Conservation (phyloP, 306 rosid genomes). For the Trifolium repens region DNA sequence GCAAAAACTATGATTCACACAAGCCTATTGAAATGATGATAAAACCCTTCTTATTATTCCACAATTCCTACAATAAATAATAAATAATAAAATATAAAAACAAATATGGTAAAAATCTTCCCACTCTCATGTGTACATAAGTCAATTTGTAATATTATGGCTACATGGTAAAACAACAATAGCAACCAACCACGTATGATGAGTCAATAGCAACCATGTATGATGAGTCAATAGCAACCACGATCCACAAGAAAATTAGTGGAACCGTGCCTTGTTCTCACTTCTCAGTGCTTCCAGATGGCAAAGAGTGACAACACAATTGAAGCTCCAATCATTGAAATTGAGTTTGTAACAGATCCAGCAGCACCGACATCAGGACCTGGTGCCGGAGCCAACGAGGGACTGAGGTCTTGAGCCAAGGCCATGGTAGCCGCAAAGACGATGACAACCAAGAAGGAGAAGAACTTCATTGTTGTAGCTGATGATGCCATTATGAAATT, state of each 20-base stretch:
- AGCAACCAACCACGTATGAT: too few relatives aligned
- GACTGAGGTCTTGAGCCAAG: slow-evolving; percentile 44
- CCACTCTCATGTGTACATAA: too few relatives aligned
- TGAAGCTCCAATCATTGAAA: slow-evolving; percentile 42
- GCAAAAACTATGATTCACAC: too few relatives aligned
- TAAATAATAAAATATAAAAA: too few relatives aligned
- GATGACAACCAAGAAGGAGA: slow-evolving; percentile 17
- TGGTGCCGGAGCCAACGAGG: neutral
- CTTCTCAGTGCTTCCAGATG: slow-evolving; percentile 35
- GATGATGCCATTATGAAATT: neutral
- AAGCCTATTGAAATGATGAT: too few relatives aligned
- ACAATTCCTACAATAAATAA: too few relatives aligned
- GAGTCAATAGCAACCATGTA: too few relatives aligned
- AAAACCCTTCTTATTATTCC: too few relatives aligned
- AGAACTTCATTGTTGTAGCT: neutral
- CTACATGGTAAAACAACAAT: neutral
- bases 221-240: neutral
- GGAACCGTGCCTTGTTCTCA: neutral
- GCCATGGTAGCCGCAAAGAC: slow-evolving; percentile 38
- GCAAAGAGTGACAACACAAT: slow-evolving; percentile 41
- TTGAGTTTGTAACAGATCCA: neutral
- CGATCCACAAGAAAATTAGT: neutral
- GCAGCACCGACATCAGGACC: neutral
- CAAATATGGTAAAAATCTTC: too few relatives aligned
- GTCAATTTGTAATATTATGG: too few relatives aligned